phyloP scores from a whole-genome alignment of 1,284 basidiomycete species.

The Boletus semigastroideus region DNA sequence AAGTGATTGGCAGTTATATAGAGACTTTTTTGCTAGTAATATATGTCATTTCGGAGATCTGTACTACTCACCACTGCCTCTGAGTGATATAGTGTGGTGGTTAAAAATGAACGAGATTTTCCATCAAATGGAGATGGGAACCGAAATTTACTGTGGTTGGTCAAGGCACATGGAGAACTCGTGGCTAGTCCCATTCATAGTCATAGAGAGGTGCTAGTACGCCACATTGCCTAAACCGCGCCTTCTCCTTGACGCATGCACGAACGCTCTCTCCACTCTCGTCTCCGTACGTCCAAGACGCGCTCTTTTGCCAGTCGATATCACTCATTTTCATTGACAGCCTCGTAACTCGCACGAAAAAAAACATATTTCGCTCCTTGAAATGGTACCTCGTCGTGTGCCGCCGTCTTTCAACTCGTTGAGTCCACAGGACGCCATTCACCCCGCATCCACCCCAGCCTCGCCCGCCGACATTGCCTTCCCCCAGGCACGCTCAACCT shows the following conservation, averaged over 20 bases:
- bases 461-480: slow-evolving; percentile 30
- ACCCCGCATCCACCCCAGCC: slow-evolving; percentile 21
- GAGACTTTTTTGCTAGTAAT: too few relatives aligned
- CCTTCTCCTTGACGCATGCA: slow-evolving; percentile 18
- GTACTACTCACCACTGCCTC: too few relatives aligned
- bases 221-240: slow-evolving; percentile 27
- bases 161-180: too few relatives aligned
- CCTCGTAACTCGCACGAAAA: slow-evolving; percentile 7
- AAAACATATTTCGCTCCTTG: slow-evolving; percentile 18
- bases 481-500: slow-evolving; percentile 31
- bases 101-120: too few relatives aligned
- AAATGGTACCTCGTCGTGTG: slow-evolving; percentile 30
- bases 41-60: too few relatives aligned
- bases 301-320: neutral
- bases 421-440: slow-evolving; percentile 30
- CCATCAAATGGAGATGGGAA: too few relatives aligned
- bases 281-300: slow-evolving; percentile 14
- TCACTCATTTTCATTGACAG: neutral
- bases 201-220: too few relatives aligned
- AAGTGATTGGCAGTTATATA: too few relatives aligned
- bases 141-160: too few relatives aligned
- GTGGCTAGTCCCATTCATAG: too few relatives aligned
- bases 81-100: too few relatives aligned
- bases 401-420: slow-evolving; percentile 24
- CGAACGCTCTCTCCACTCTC: slow-evolving; percentile 3